Evolutionary conservation across 1,284 basidiomycete species (phyloP), one percentile per base, ranked within the genome.

Genomic region (Paramarasmius palmivorus): DNA sequence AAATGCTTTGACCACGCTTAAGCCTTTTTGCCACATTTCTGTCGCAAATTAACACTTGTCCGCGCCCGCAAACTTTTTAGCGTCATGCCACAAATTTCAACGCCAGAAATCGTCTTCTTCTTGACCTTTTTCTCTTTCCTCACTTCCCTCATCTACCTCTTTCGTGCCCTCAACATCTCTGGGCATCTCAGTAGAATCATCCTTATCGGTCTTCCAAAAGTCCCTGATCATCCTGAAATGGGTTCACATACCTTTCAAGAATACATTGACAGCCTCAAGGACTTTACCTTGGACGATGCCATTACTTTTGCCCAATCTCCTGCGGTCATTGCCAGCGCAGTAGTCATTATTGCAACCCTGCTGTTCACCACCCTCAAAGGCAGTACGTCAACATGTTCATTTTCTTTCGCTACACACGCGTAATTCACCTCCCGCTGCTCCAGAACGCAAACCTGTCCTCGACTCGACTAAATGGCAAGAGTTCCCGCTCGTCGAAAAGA

Each of bases 401-500:
- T 32, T 35, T 52, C 29, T 44, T 51, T 49, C 39, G 34, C 4
- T 23, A 32, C n/a, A 40, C 22, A 36, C 19, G 8, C 7, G 37
- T 23, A 29, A 39, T 46, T 57, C 39, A 56, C 57, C 50, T 36
- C 47, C 38, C 22, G 22, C 22, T 37, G 35, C 47, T 44, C 37
- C 60, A 87, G 84, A 76, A 62, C 76, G 79, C 41, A 74, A 78
- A 56, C 86, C 89, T 36, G 83, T 86, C 20, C 79, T 97, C 54
- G 81, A 91, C 70, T 82, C 92, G 3, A 78, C 79, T 55, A 74
- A 77, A 53, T 99, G 92, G 88, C 83, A 91, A 66, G 77, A 88
- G 57, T 98, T 92, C 76, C 81, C 88, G 46, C 83, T 99, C 53
- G 74, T 79, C 57, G 81, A 92, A 64, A 97, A 95, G 74, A 88